Evolutionary conservation across 2,329 filamentous ascomycete species (phyloP).

Genomic region (Aspergillus quadrilineatus): DNA sequence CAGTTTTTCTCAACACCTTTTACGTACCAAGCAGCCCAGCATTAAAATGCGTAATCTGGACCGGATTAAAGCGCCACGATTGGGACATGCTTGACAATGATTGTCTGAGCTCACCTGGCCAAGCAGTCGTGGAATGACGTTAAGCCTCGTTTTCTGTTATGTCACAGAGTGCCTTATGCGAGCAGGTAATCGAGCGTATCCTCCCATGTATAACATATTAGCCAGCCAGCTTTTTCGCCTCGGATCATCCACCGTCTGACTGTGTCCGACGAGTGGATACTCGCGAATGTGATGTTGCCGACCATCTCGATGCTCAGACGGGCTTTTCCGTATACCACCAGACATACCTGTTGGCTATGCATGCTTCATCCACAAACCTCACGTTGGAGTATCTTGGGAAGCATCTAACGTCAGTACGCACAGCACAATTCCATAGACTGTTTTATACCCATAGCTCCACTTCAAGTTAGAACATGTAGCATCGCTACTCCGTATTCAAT

Average conservation of each 20-base stretch:
- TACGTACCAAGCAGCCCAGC: neutral
- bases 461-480: neutral
- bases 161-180: neutral
- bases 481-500: neutral
- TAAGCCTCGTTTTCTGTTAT: neutral
- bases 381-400: neutral
- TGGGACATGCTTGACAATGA: neutral
- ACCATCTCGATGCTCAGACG: neutral
- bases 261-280: neutral
- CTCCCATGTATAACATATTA: too few relatives aligned
- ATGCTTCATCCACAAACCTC: neutral
- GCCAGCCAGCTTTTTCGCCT: neutral
- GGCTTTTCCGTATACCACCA: neutral
- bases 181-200: neutral
- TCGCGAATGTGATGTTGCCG: neutral
- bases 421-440: neutral
- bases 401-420: neutral
- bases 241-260: neutral
- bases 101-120: neutral
- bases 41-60: neutral
- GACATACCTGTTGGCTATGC: neutral
- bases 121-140: neutral
- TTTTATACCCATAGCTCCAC: neutral
- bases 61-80: neutral
- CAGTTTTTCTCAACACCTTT: neutral